A percentile compares a stretch with the other conserved stretches of the same genome.
Conservation (phyloP, 345 rosid species). For the Gossypium herbaceum region DNA sequence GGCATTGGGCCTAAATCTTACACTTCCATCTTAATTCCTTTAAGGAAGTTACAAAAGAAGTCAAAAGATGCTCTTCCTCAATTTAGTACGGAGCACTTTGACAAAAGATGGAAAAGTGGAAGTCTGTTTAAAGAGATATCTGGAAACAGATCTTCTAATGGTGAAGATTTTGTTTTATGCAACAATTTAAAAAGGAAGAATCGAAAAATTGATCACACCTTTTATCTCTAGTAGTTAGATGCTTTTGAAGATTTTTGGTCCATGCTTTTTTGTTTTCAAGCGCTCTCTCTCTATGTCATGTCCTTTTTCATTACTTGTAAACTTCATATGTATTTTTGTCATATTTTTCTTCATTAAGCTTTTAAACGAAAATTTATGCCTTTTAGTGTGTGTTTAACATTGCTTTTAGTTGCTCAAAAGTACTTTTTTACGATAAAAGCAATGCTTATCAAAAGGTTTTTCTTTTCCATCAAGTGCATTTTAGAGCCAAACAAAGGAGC, state of each 20-base stretch:
- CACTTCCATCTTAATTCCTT: constrained; percentile 44
- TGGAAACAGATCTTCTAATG: neutral
- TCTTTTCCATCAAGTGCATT: too few species aligned
- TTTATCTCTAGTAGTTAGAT: neutral
- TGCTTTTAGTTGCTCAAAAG: too few species aligned
- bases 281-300: neutral
- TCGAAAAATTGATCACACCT: neutral
- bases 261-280: neutral
- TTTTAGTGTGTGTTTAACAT: too few species aligned
- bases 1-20: constrained; percentile 25
- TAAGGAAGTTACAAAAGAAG: constrained; percentile 43
- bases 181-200: neutral
- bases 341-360: neutral
- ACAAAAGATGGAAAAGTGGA: neutral
- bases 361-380: too few species aligned
- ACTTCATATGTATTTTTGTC: neutral
- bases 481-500: too few species aligned
- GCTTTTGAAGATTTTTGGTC: constrained; percentile 4
- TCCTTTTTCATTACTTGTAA: neutral
- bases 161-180: neutral
- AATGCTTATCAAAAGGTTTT: too few species aligned
- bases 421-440: too few species aligned
- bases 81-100: neutral
- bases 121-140: neutral
- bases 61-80: constrained; percentile 15